Base-by-base conservation (phyloP, 1,139 yeast genomes). In the Diutina siamensis region DNA sequence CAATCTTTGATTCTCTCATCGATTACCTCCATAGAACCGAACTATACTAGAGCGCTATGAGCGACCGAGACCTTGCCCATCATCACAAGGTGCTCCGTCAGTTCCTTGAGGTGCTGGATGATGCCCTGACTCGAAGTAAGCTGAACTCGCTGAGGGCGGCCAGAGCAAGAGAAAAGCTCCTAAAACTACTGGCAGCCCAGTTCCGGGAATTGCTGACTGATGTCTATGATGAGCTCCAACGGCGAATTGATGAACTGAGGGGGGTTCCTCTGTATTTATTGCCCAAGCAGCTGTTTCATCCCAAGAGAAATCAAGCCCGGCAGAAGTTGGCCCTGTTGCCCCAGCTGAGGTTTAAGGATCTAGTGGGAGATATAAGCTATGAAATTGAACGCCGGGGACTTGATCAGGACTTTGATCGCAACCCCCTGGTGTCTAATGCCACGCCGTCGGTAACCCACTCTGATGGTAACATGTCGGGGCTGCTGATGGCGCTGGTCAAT, bases 241-340 rank as follows among this genome's bases (percentile, higher is more conserved):
- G 98, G 55, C 71, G 97, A 51, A 73, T 72, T 45, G 79, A 74
- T 50, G 77, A 72, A 52, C 62, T 71, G 32, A 57, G 76, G 48
- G 71, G 75, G 40, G 77, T 76, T 54, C 80, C 84, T 4, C 82
- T 77, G 50, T 78, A 75, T 57, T 67, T 86, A 49, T 70, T 80
- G 45, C 89, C 94, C 4, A 76, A 75, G 58, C 71, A 77, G n/a
- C 67, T 73, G 3, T 87, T 87, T 64, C 98, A 94, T 60, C 94
- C 95, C 33, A 89, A 88, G 59, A 74, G 98, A 57, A 94, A 94
- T 61, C 95, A 88, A 62, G 98, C 98, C 3, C 76, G 99, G 55
- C 89, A 86, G 59, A 92, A 89, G 63, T 72, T 94, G 53, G 84
- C 97, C 2, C 78, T 87, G 41, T 73, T 94, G 50, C 94, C 96